Base-by-base conservation (phyloP, 768 basidiomycete genomes). In the Xerocomus spinulosus region DNA sequence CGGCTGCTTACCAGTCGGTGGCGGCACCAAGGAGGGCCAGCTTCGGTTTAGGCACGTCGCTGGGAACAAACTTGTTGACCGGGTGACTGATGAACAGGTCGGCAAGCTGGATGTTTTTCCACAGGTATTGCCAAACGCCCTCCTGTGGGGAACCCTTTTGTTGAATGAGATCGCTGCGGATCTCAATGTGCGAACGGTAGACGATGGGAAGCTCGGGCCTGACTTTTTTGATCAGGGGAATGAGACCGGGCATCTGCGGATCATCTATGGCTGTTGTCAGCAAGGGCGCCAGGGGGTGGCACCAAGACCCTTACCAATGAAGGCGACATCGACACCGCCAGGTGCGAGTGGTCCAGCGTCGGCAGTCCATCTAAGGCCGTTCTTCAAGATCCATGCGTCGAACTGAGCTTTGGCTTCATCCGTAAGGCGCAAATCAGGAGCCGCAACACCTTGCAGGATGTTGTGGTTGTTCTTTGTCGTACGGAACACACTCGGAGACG, bases 401-500 rank as follows among this genome's bases (percentile, higher is more conserved):
- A 91, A 91, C 46, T 75, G 79, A 48, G 82, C 81, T 70, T 92
- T 89, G 43, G 85, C 83, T 46, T 84, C 82, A 53, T 85, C 76
- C 1, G 82, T 85, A 37, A 96, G 78, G 50, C 88, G 85, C 42
- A 91, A 76, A 50, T 80, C 80, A 9, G 86, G 82, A 12, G 81
- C 69, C 2, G 92, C 87, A 42, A 96, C 93, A 52, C 93, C 93
- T 80, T 96, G 92, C 20, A 95, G 75, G 63, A 90, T 91, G 70
- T 92, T 92, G 79, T 92, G 89, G 74, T 91, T 91, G 88, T 91
- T 90, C 76, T 89, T 89, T 55, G 92, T 94, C 51, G 87, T 92
- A 54, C 92, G 83, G 79, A 94, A 95, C 32, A 95, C 88, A 53
- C 78, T 80, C 2, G 92, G 92, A 38, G 90, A 83, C 20, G 88